Conservation (phyloP, 148 eudicot species). For the Camellia japonica region DNA sequence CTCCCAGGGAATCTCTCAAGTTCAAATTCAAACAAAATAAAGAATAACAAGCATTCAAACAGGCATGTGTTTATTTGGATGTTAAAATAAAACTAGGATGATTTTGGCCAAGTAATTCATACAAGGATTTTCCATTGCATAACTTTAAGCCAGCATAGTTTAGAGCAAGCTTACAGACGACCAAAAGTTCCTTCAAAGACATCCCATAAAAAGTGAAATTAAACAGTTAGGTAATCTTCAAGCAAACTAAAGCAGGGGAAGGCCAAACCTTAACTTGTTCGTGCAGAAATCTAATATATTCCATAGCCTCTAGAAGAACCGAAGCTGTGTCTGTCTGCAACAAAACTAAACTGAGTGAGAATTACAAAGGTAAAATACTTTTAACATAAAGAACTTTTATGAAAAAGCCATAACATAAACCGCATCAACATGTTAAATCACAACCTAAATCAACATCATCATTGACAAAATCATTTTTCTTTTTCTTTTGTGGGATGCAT, state of each 20-base stretch:
- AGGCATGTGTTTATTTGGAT: too few relatives aligned
- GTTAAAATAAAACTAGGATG: too few relatives aligned
- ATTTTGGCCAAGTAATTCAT: too few relatives aligned
- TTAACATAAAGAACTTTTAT: neutral
- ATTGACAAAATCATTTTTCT: neutral
- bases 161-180: neutral
- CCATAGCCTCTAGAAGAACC: constrained; percentile 63
- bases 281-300: constrained; percentile 48
- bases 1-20: too few relatives aligned
- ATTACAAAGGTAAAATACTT: neutral
- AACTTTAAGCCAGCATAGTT: too few relatives aligned
- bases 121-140: too few relatives aligned
- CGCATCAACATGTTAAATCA: too few relatives aligned
- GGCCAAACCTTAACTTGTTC: constrained; percentile 83
- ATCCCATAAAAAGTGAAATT: neutral
- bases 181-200: neutral
- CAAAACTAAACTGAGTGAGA: constrained; percentile 17
- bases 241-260: neutral
- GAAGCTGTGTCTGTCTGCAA: constrained; percentile 98
- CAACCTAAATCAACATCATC: neutral
- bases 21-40: too few relatives aligned
- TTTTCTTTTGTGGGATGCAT: neutral
- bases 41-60: neutral
- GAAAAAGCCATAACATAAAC: too few relatives aligned
- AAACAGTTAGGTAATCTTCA: neutral